These are phyloP conservation scores for Termitomyces sp. DNA, from an alignment of 768 basidiomycete species.

Conservation along the genomic window DNA sequence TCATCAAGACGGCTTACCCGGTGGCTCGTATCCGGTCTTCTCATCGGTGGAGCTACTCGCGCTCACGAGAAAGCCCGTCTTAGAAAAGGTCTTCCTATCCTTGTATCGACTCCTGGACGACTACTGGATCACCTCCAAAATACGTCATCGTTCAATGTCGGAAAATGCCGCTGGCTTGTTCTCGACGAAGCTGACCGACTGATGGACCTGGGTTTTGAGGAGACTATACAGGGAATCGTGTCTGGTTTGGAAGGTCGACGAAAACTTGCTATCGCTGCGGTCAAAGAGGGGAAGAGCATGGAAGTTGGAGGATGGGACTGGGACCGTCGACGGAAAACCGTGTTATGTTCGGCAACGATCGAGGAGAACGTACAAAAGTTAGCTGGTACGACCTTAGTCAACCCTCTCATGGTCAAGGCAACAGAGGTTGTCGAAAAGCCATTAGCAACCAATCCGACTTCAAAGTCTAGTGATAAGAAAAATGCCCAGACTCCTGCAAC, in stretches of 20 bases:
- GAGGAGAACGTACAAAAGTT: slow-evolving; percentile 92
- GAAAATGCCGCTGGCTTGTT: slow-evolving; percentile 92
- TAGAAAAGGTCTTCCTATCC: slow-evolving; percentile 90
- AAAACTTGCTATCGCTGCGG: slow-evolving; percentile 65
- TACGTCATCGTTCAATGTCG: slow-evolving; percentile 87
- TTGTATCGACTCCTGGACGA: slow-evolving; percentile 93
- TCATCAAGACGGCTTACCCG: slow-evolving; percentile 56
- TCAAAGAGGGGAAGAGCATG: slow-evolving; percentile 56
- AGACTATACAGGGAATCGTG: slow-evolving; percentile 87
- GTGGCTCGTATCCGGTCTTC: slow-evolving; percentile 89
- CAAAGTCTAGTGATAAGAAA: slow-evolving; percentile 9
- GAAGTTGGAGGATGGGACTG: slow-evolving; percentile 88
- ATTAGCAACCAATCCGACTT: slow-evolving; percentile 6
- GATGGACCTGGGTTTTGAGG: slow-evolving; percentile 98
- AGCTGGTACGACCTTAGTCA: slow-evolving; percentile 72
- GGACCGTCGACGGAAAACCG: slow-evolving; percentile 69
- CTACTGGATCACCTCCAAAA: slow-evolving; percentile 96
- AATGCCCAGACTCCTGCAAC: slow-evolving; percentile 15
- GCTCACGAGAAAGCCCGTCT: slow-evolving; percentile 94
- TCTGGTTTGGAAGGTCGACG: slow-evolving; percentile 79
- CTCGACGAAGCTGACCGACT: slow-evolving; percentile 96
- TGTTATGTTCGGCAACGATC: slow-evolving; percentile 96
- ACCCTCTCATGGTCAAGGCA: slow-evolving; percentile 83
- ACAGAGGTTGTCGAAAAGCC: slow-evolving; percentile 43
- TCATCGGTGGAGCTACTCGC: slow-evolving; percentile 91